phyloP scores from a whole-genome alignment of 1,139 yeast genomes.

The Taphrina flavorubra region DNA sequence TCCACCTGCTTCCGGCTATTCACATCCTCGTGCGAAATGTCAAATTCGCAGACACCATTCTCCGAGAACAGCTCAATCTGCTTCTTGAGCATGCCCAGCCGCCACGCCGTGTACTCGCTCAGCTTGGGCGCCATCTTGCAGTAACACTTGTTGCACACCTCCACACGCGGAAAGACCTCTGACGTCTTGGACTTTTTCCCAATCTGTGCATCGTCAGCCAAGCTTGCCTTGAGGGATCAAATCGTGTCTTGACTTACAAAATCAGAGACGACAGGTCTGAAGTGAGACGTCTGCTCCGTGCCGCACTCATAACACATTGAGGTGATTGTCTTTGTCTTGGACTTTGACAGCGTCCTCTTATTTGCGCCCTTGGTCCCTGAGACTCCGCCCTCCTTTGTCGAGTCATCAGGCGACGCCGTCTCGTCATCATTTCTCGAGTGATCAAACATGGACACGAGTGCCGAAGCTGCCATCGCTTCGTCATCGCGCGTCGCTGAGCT shows the following conservation, averaged over 20 bases:
- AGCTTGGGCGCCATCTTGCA: conserved; percentile 40
- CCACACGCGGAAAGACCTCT: conserved; percentile 25
- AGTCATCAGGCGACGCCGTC: background rate
- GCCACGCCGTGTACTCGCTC: conserved; percentile 32
- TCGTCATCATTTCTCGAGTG: conserved; percentile 2
- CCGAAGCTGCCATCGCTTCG: conserved; percentile 33
- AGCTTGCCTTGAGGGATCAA: background rate
- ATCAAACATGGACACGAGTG: conserved; percentile 28
- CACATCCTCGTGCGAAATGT: conserved; percentile 14
- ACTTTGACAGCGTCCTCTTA: conserved; percentile 1
- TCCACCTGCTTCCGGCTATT: conserved; percentile 2
- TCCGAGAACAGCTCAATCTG: conserved; percentile 30
- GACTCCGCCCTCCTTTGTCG: background rate
- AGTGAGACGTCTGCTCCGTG: conserved; percentile 35
- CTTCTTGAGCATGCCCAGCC: conserved; percentile 28
- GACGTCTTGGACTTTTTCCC: conserved; percentile 38
- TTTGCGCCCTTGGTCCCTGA: background rate
- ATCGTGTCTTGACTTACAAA: background rate
- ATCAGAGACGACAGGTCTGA: conserved; percentile 39
- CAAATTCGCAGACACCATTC: conserved; percentile 23
- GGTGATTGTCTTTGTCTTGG: conserved; percentile 31
- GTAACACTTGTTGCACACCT: conserved; percentile 37
- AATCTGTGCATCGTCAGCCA: conserved; percentile 19
- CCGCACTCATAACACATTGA: conserved; percentile 32
- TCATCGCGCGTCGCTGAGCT: conserved; percentile 20